A percentile compares a stretch with the other conserved stretches of the same genome.
Conservation (phyloP, 2,329 filamentous ascomycete species). For the Trichoderma lentiforme region DNA sequence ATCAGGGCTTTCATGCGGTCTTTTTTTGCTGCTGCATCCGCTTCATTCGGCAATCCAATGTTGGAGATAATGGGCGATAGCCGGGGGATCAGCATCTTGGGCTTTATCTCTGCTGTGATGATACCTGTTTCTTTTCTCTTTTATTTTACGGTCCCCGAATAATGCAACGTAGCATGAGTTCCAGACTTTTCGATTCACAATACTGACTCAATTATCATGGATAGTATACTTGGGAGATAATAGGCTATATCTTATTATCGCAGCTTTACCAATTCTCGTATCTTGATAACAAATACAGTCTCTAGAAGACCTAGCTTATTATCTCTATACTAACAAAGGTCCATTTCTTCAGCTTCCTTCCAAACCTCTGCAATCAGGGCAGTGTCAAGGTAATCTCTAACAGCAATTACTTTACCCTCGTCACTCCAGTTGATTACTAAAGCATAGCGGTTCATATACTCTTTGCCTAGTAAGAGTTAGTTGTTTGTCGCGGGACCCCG, state of each 20-base stretch:
- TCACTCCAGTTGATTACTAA: neutral
- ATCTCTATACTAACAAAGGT: neutral
- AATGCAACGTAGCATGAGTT: neutral
- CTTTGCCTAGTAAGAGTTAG: neutral
- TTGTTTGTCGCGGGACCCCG: neutral
- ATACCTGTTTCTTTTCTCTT: neutral
- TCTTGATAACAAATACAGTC: no score
- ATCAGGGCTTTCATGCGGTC: neutral
- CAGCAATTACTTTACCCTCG: neutral
- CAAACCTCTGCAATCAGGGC: neutral
- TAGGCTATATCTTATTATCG: no score
- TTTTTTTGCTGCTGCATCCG: neutral
- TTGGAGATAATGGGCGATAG: neutral
- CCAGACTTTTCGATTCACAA: neutral
- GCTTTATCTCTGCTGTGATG: neutral
- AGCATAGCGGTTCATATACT: neutral
- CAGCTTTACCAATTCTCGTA: no score
- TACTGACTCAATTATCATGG: neutral
- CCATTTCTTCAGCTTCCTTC: neutral
- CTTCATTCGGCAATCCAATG: neutral
- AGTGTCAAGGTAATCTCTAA: neutral
- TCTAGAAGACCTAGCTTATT: no score
- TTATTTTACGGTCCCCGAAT: neutral
- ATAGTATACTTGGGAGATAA: neutral
- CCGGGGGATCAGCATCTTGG: neutral